Percentiles rank a stretch among this genome's conserved stretches.
Evolutionary conservation across 768 basidiomycete species (phyloP).

Genomic region (Xerocomus brunneocitrinus): DNA sequence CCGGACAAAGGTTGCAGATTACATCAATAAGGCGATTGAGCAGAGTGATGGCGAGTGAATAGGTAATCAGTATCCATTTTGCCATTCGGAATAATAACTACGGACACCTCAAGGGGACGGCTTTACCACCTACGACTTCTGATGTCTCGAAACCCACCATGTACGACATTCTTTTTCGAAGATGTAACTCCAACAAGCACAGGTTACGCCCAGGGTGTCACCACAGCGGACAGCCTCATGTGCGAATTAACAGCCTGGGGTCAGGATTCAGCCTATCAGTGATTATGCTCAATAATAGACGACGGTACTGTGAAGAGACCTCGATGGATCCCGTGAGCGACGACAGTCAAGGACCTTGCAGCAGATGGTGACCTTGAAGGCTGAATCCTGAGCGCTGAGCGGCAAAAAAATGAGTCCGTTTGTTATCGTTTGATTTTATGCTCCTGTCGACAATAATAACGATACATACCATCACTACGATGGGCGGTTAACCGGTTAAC

Average conservation of each 20-base stretch:
- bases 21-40: slow-evolving; percentile 78
- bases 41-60: slow-evolving; percentile 44
- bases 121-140: slow-evolving; percentile 55
- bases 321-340: no score
- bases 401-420: no score
- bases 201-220: slow-evolving; percentile 33
- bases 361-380: no score
- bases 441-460: no score
- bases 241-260: slow-evolving; percentile 58
- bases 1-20: slow-evolving; percentile 72
- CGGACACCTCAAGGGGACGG: slow-evolving; percentile 23
- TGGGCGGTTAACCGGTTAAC: no score
- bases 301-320: slow-evolving; percentile 32
- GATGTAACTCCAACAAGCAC: slow-evolving; percentile 75
- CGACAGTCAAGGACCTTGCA: no score
- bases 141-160: no score
- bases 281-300: slow-evolving; percentile 74
- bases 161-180: slow-evolving; percentile 28
- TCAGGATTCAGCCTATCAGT: slow-evolving; percentile 84
- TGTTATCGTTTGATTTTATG: no score
- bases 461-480: no score
- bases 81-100: slow-evolving; percentile 1
- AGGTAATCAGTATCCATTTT: slow-evolving; percentile 29
- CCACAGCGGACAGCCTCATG: slow-evolving; percentile 48
- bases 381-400: no score